Base-by-base conservation (phyloP, 2,329 filamentous ascomycete species). In the Colletotrichum sojae region DNA sequence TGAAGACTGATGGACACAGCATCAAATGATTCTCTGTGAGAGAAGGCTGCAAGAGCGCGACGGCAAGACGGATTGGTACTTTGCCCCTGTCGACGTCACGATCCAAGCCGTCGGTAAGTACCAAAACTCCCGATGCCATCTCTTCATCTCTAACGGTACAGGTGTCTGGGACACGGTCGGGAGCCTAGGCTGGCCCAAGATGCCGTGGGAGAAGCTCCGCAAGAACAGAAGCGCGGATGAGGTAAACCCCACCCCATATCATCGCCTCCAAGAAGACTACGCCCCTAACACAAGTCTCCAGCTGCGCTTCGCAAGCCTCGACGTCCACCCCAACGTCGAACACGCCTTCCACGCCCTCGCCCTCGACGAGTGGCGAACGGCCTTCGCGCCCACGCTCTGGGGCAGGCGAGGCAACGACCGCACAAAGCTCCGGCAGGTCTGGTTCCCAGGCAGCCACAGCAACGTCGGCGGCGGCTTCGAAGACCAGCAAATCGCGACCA, bases 381-480 rank as follows among this genome's bases (percentile, higher is more conserved):
- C 77, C 0, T 80, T 79, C 51, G 67, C 72, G 0, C 76, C 76
- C 1, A 75, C 75, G 1, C 71, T 80, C 10, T 80, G 78, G 78
- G 74, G 67, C 43, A 58, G 45, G 49, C 71, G 66, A 46, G 52
- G 39, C 10, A 71, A 74, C 54, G 62, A 46, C 2, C 63, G 51
- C 4, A 72, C 71, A 3, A 59, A 71, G 2, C 73, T 75, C 18
- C 68, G 70, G 4, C 74, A 75, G 36, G 73, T 74, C 15, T 87
- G 85, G 85, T 91, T 91, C 73, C 85, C 88, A 0, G 89, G 88
- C 13, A 84, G 83, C 61, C 89, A 91, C 73, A 87, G 85, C 13
- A 88, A 90, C 70, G 88, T 90, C 56, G 88, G 88, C 6, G 88
- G 88, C 25, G 88, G 88, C 0, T 89, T 86, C 84, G 51, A 70